These are phyloP conservation scores for Hypoxylon sp. DNA, from an alignment of 2,329 filamentous ascomycete species.

Conservation along the genomic window DNA sequence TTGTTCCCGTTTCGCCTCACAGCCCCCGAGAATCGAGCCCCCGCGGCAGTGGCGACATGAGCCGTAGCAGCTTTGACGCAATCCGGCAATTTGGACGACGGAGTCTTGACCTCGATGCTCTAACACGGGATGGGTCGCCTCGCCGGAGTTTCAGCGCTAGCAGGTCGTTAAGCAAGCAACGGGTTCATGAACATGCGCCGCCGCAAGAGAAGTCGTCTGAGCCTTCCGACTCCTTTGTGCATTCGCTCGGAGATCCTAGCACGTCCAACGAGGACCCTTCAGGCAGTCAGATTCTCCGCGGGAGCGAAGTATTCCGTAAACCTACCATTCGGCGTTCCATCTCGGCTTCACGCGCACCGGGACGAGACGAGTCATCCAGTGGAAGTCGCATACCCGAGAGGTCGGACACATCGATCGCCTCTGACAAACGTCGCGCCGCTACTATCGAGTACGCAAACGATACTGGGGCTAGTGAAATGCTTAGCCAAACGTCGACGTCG, in stretches of 20 bases:
- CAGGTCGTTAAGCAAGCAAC: constrained; percentile 59
- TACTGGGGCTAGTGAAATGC: constrained; percentile 38
- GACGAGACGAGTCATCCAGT: constrained; percentile 25
- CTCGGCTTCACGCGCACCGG: constrained; percentile 47
- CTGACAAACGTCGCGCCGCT: constrained; percentile 32
- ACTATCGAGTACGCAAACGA: constrained; percentile 52
- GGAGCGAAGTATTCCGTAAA: constrained; percentile 87
- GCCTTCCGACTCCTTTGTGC: constrained; percentile 77
- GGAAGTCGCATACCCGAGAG: constrained; percentile 27
- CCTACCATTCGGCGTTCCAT: constrained; percentile 69
- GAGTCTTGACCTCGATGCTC: constrained; percentile 61
- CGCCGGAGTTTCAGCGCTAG: constrained; percentile 71
- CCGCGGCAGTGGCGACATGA: constrained; percentile 61
- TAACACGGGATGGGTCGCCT: constrained; percentile 52
- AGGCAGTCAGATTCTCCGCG: constrained; percentile 87
- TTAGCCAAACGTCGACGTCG: constrained; percentile 47
- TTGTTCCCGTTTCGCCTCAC: constrained; percentile 60
- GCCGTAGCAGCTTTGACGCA: constrained; percentile 63
- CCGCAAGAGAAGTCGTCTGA: constrained; percentile 61
- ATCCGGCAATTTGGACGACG: constrained; percentile 56
- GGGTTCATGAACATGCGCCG: constrained; percentile 53
- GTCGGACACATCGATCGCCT: constrained; percentile 21
- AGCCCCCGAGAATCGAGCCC: constrained; percentile 58
- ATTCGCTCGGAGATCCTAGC: constrained; percentile 76
- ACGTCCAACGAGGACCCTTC: constrained; percentile 80